Percentiles rank a stretch among this genome's conserved stretches.
Evolutionary conservation across 352 stramenopile species (phyloP).

Genomic region (Phytopythium cucurbitacearum): DNA sequence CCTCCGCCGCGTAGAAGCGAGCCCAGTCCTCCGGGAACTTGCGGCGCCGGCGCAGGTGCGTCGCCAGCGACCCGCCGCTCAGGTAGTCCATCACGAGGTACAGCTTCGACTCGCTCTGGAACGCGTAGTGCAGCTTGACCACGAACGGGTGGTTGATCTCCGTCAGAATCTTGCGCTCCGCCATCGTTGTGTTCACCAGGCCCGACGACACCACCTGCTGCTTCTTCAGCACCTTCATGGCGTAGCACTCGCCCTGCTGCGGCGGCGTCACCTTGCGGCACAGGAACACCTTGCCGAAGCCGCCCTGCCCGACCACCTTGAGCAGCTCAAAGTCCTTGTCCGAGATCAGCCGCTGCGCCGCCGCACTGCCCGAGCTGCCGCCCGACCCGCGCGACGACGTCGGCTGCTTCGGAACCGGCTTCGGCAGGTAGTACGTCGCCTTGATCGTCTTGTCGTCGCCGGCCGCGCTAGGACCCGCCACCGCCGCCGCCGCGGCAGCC

Average conservation of each 20-base stretch:
- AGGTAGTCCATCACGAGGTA: constrained; percentile 94
- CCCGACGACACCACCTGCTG: constrained; percentile 88
- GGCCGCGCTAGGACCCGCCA: background rate
- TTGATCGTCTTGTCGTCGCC: constrained; percentile 44
- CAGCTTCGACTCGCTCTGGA: constrained; percentile 91
- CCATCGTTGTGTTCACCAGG: constrained; percentile 93
- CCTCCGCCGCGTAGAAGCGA: constrained; percentile 94
- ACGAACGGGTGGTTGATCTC: constrained; percentile 93
- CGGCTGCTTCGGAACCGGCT: constrained; percentile 46
- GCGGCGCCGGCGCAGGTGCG: constrained; percentile 82
- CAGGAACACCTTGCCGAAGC: constrained; percentile 98
- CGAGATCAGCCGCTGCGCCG: constrained; percentile 45
- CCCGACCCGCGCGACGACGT: constrained; percentile 7
- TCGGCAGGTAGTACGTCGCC: constrained; percentile 80
- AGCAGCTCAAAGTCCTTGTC: constrained; percentile 96
- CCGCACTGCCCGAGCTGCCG: constrained; percentile 13
- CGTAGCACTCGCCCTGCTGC: constrained; percentile 94
- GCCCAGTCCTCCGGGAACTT: constrained; percentile 90
- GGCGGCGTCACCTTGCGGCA: constrained; percentile 91
- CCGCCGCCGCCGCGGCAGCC: background rate
- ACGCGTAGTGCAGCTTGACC: constrained; percentile 93
- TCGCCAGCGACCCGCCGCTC: constrained; percentile 86
- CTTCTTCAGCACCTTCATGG: constrained; percentile 98
- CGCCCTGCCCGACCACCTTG: constrained; percentile 96
- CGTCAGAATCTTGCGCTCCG: constrained; percentile 89